Conservation (phyloP, 306 rosid genomes). For the Lathyrus tuberosus region DNA sequence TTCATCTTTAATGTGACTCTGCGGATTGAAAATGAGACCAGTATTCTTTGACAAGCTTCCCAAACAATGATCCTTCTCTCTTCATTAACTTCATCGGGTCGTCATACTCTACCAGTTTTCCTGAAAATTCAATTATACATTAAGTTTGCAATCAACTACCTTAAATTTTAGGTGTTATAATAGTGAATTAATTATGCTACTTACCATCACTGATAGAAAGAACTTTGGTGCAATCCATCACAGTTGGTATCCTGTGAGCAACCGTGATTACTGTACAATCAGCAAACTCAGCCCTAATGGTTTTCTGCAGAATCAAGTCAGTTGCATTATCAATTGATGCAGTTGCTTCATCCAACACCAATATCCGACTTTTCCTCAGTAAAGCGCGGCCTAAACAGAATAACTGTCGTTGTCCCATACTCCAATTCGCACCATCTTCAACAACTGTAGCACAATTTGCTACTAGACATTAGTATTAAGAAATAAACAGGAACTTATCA, state of each 20-base stretch:
- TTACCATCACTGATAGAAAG: slow-evolving; percentile 85
- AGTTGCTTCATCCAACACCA: slow-evolving; percentile 95
- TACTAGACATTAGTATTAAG: neutral
- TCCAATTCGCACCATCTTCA: slow-evolving; percentile 96
- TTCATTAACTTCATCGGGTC: slow-evolving; percentile 76
- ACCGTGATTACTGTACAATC: slow-evolving; percentile 85
- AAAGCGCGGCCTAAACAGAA: slow-evolving; percentile 93
- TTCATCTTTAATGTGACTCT: slow-evolving; percentile 51
- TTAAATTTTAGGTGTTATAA: neutral
- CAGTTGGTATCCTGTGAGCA: slow-evolving; percentile 94
- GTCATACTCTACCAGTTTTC: slow-evolving; percentile 80
- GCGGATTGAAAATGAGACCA: slow-evolving; percentile 87
- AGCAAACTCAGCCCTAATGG: slow-evolving; percentile 69
- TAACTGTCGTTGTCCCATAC: slow-evolving; percentile 90
- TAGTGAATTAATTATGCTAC: neutral
- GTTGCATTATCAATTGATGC: slow-evolving; percentile 95
- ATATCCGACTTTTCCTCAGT: slow-evolving; percentile 71
- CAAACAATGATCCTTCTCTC: slow-evolving; percentile 80
- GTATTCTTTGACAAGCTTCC: slow-evolving; percentile 82
- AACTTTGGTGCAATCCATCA: slow-evolving; percentile 96
- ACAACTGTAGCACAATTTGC: slow-evolving; percentile 50
- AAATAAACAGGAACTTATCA: neutral
- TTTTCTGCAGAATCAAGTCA: slow-evolving; percentile 83
- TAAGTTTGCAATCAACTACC: neutral
- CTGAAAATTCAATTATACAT: slow-evolving; percentile 47